Percentiles rank a stretch among this genome's conserved stretches.
Evolutionary conservation across 352 stramenopile species (phyloP).

Genomic region (Discostella stelligera): DNA sequence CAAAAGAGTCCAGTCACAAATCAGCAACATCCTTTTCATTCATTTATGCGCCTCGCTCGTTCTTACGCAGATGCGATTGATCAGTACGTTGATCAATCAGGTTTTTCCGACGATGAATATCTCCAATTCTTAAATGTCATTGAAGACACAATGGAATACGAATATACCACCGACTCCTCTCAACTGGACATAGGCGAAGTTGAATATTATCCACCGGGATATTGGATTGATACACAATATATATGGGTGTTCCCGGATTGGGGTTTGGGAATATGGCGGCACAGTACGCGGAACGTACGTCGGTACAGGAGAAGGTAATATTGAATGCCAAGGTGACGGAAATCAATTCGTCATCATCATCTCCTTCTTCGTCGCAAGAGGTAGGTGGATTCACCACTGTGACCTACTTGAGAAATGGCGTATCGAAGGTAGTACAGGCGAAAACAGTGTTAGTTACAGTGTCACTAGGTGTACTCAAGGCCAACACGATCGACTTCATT

Average conservation of each 20-base stretch:
- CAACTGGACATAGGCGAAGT: conserved; percentile 7
- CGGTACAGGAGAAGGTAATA: conserved; percentile 11
- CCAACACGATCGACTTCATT: conserved; percentile 59
- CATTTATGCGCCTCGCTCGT: neutral
- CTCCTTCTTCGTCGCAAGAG: neutral
- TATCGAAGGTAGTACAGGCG: conserved; percentile 23
- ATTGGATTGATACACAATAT: conserved; percentile 8
- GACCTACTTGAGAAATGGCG: conserved; percentile 14
- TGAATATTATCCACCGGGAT: conserved; percentile 6
- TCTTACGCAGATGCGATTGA: conserved; percentile 5
- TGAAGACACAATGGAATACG: conserved; percentile 3
- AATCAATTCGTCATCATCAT: conserved; percentile 18
- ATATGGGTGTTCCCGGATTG: conserved; percentile 16
- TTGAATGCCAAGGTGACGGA: conserved; percentile 20
- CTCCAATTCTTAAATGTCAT: conserved; percentile 6
- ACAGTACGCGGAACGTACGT: conserved; percentile 14
- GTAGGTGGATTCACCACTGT: conserved; percentile 8
- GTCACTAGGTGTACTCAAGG: conserved; percentile 79
- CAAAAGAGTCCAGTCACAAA: too few species aligned
- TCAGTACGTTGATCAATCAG: neutral
- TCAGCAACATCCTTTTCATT: neutral
- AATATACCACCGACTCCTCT: conserved; percentile 3
- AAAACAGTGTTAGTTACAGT: conserved; percentile 73
- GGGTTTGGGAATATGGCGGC: conserved; percentile 27
- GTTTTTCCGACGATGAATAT: neutral